These are phyloP conservation scores for Ceratocystis huliohia DNA, from an alignment of 2,329 filamentous ascomycete species.

Conservation along the genomic window DNA sequence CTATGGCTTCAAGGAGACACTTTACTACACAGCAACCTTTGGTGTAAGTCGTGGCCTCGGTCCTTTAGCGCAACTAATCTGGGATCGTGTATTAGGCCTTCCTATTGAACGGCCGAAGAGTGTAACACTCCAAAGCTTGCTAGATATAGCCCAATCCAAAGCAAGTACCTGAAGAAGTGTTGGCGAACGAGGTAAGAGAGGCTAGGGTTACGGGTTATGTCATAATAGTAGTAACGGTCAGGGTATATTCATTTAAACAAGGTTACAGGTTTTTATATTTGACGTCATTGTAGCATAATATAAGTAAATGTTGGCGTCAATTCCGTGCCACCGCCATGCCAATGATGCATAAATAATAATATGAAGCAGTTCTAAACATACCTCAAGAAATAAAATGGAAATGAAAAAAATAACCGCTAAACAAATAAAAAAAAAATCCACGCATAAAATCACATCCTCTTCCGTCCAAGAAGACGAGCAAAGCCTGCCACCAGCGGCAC, in stretches of 20 bases:
- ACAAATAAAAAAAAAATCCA: not conserved
- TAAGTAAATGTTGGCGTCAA: not conserved
- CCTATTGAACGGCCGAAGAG: slow-evolving; percentile 98
- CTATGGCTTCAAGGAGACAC: slow-evolving; percentile 92
- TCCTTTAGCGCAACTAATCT: slow-evolving; percentile 85
- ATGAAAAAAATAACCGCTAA: not conserved
- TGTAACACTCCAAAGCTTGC: slow-evolving; percentile 59
- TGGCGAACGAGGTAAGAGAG: not conserved
- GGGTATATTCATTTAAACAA: too few species aligned
- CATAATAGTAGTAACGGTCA: too few species aligned
- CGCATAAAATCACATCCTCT: not conserved
- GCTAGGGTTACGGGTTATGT: not conserved
- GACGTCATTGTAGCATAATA: not conserved
- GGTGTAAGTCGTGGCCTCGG: slow-evolving; percentile 62
- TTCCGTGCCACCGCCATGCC: not conserved
- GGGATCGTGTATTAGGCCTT: slow-evolving; percentile 85
- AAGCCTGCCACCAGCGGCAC: not conserved
- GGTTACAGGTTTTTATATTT: not conserved
- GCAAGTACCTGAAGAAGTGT: not conserved
- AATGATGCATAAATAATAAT: not conserved
- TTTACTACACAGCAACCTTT: slow-evolving; percentile 77
- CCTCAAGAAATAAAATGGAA: too few species aligned
- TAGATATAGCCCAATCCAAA: not conserved
- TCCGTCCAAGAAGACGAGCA: not conserved
- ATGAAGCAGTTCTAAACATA: not conserved